Base-by-base conservation (phyloP, 108 stramenopile species). In the Cyclotella sp. region DNA sequence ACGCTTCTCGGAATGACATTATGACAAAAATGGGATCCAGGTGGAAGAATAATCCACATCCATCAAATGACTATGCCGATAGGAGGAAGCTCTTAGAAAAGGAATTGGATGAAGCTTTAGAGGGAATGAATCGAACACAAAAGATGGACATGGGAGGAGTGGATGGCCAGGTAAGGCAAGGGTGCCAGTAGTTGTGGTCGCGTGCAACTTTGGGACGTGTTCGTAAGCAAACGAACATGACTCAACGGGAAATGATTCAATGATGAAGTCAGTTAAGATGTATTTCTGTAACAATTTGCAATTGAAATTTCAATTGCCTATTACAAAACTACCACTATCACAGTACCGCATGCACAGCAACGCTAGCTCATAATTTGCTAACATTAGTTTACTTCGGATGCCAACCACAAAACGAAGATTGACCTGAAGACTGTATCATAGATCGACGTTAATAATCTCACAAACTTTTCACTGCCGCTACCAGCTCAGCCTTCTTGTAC, bases 401-500 rank as follows among this genome's bases (percentile, higher is more conserved):
- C 34, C 6, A 34, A 34, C 34, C 34, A 34, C 34, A 34, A 2
- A 34, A 2, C 34, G 6, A 2, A 34, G 34, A 34, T 34, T 34
- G 34, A 34, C 34, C 34, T 34, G 2, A 34, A 34, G 4, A 34
- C 34, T 34, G 34, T 5, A 34, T 34, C 34, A 34, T 34, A 34
- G 2, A 6, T 34, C 34, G 34, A 34, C 34, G 34, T 34, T 34
- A 34, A 34, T 34, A 34, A 34, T 34, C 34, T 34, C 34, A 34
- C 34, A 34, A 34, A 34, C 34, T 34, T 6, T 34, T 34, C 2
- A 34, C 34, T 2, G 34, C 34, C 34, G 34, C 73, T 19, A 81
- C 62, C 57, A 81, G 42, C 27, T 81, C 79, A 49, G 79, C 68
- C 59, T 81, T 81, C 65, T 63, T 81, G 52, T 69, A 70, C 4